Conservation (phyloP, 305 asterid species). For the Solanum chacoense region DNA sequence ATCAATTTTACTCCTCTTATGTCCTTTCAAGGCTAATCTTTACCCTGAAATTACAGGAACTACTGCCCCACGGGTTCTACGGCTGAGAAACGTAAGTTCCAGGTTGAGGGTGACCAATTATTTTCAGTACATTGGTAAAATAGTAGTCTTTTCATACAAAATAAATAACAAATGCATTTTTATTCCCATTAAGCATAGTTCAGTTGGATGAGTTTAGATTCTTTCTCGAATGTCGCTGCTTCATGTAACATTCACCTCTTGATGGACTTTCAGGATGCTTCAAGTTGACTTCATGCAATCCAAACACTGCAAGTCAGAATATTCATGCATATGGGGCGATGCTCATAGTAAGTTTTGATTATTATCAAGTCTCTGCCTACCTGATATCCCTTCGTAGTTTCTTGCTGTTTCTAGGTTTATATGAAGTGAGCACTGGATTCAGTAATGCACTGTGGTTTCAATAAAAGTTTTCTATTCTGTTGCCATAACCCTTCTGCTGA, state of each 20-base stretch:
- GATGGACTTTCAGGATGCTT: slow-evolving; percentile 49
- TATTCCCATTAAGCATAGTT: background rate
- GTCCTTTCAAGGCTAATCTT: slow-evolving; percentile 7
- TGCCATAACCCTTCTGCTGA: background rate
- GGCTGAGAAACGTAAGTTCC: slow-evolving; percentile 63
- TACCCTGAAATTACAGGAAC: slow-evolving; percentile 39
- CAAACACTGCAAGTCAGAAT: slow-evolving; percentile 63
- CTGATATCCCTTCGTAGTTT: background rate
- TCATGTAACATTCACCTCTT: background rate
- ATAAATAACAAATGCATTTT: background rate
- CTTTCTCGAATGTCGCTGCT: background rate
- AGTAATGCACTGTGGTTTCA: background rate
- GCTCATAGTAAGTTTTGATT: slow-evolving; percentile 64
- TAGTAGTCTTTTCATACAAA: background rate
- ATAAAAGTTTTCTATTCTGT: background rate
- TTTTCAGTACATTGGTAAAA: background rate
- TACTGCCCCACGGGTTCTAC: slow-evolving; percentile 92
- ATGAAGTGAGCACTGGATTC: background rate
- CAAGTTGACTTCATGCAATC: slow-evolving; percentile 67
- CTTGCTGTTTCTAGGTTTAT: background rate
- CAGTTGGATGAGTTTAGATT: background rate
- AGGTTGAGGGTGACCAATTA: slow-evolving; percentile 2
- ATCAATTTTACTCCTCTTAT: background rate
- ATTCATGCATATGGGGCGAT: slow-evolving; percentile 84
- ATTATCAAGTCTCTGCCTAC: background rate